Base-by-base conservation (phyloP, 2,329 filamentous ascomycete species). In the Diaporthe sp. region DNA sequence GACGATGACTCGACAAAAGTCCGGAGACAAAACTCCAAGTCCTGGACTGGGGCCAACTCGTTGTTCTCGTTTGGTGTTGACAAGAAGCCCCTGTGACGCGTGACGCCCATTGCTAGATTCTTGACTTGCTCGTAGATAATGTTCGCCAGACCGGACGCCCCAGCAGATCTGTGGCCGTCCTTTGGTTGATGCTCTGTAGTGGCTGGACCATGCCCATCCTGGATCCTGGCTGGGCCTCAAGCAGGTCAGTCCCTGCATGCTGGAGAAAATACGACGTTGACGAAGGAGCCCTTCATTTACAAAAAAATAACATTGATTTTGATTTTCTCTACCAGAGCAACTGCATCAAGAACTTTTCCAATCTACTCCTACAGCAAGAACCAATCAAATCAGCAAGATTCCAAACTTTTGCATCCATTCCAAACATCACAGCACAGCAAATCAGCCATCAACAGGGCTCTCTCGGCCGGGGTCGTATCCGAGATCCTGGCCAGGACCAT, bases 331-430 rank as follows among this genome's bases (percentile, higher is more conserved):
- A 8, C 4, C 22, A 39, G 46, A 68, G 46, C 31, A 68, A 68
- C 31, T 28, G 31, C n/a, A 39, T 19, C 46, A 53, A 53, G 13
- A 39, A 39, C 46, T 28, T 68, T 51, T 39, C 62, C 62, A 67
- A 53, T 1, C 31, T 53, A 53, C 5, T 68, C 46, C 31, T 68
- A 68, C 62, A 68, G 46, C 46, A 53, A 68, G 31, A 68, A 68
- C 13, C 46, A 25, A 46, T 46, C 46, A 53, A 37, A n/a, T 7
- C 28, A 68, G 42, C 44, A 51, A 68, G 62, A 53, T 68, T 25
- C 46, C 62, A 68, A 22, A 68, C 62, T 68, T 68, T 53, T 28
- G 7, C 1, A 2, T 19, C 9, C 44, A 17, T 37, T 12, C 31
- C 28, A 65, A 57, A 28, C 15, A 28, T 28, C 17, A 31, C 46